phyloP scores from a whole-genome alignment of 2,329 filamentous ascomycete genomes.

The Cladosporium colombiae region DNA sequence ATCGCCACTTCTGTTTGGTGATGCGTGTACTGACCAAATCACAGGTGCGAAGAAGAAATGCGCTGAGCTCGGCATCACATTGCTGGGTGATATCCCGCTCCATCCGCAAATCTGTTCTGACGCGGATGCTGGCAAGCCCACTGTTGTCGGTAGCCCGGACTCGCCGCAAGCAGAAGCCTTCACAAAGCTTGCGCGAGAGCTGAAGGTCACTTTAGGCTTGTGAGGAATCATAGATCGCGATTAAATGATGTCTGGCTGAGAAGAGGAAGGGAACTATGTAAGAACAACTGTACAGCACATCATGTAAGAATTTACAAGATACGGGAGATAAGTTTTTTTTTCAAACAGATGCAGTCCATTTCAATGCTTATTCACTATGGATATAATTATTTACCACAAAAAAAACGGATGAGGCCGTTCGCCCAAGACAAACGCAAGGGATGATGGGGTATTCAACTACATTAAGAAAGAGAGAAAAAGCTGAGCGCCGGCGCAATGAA shows the following conservation, averaged over 20 bases:
- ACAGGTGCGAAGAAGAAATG: slow-evolving; percentile 69
- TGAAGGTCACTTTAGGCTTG: neutral
- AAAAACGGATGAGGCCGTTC: slow-evolving; percentile 1
- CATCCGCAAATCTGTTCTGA: slow-evolving; percentile 85
- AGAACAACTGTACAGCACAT: neutral
- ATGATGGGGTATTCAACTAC: slow-evolving; percentile 8
- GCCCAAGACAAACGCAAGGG: neutral
- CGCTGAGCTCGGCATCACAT: slow-evolving; percentile 68
- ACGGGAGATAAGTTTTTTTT: neutral
- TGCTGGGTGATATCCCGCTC: slow-evolving; percentile 85
- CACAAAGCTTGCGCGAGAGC: slow-evolving; percentile 10
- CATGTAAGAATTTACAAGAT: neutral
- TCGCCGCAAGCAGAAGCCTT: slow-evolving; percentile 74
- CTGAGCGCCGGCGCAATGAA: slow-evolving; percentile 9
- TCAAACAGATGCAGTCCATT: neutral
- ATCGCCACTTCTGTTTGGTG: too few relatives aligned
- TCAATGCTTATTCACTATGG: neutral
- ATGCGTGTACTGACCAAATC: slow-evolving; percentile 21
- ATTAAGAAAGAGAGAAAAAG: slow-evolving; percentile 14
- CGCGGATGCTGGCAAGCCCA: slow-evolving; percentile 83
- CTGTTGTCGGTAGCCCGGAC: slow-evolving; percentile 80
- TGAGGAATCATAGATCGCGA: too few relatives aligned
- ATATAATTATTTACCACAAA: neutral
- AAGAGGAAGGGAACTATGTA: neutral
- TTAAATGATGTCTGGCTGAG: too few relatives aligned